Percentiles rank a stretch among this genome's conserved stretches.
Evolutionary conservation across 192 early-diverging fungal species (phyloP).

Genomic region (Tieghemiomyces parasiticus): DNA sequence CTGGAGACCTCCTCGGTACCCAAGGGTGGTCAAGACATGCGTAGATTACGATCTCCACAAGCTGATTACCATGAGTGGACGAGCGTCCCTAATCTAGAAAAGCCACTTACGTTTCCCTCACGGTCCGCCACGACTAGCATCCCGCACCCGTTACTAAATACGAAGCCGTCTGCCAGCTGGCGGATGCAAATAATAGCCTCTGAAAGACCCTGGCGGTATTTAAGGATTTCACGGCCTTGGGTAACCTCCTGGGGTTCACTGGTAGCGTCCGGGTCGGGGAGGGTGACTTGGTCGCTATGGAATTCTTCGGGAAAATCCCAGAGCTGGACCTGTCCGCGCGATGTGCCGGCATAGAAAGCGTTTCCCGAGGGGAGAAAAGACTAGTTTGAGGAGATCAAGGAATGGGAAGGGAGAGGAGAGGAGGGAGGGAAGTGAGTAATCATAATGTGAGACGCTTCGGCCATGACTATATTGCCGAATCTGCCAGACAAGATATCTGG

Average conservation of each 20-base stretch:
- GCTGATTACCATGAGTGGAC: background rate
- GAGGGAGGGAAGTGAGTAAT: background rate
- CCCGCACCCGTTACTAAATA: slow-evolving; percentile 7
- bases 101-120: background rate
- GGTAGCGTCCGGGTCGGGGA: slow-evolving; percentile 2
- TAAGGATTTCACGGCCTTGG: background rate
- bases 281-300: slow-evolving; percentile 12
- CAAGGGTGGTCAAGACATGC: background rate
- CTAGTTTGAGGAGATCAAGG: slow-evolving; percentile 18
- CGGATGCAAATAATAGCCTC: slow-evolving; percentile 8
- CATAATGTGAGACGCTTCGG: background rate
- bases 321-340: slow-evolving; percentile 30
- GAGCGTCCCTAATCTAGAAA: background rate
- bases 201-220: background rate
- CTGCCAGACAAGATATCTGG: background rate
- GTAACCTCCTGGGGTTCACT: slow-evolving; percentile 11
- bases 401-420: background rate
- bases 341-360: slow-evolving; percentile 33
- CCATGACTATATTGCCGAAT: background rate
- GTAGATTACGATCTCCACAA: background rate
- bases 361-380: slow-evolving; percentile 47
- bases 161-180: background rate
- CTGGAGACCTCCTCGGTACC: background rate
- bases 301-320: slow-evolving; percentile 34
- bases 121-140: background rate